A percentile compares a stretch with the other conserved stretches of the same genome.
Evolutionary conservation across 345 rosid genomes (phyloP).

Genomic region (Camelina laxa): DNA sequence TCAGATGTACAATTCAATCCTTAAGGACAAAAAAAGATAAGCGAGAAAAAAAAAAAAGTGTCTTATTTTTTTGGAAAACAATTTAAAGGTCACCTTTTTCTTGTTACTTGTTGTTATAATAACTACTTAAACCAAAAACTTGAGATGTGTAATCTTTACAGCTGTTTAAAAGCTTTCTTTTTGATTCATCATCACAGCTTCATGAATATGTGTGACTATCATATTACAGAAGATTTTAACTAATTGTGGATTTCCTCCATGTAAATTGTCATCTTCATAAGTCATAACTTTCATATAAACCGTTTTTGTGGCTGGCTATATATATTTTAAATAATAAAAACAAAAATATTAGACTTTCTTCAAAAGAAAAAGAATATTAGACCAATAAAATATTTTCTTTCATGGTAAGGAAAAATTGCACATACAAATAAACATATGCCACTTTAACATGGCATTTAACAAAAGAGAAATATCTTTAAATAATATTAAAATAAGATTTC

Average conservation of each 20-base stretch:
- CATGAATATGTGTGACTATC: neutral
- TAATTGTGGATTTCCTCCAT: conserved; percentile 1
- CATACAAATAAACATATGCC: too few species aligned
- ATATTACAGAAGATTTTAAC: neutral
- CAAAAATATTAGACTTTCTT: neutral
- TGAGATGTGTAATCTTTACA: conserved; percentile 28
- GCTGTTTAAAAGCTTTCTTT: conserved; percentile 29
- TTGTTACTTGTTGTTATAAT: neutral
- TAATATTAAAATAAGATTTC: too few species aligned
- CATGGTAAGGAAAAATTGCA: too few species aligned
- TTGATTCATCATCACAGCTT: conserved; percentile 14
- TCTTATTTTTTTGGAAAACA: neutral
- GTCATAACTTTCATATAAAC: neutral
- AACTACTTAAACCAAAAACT: conserved; percentile 22
- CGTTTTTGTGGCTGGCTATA: neutral
- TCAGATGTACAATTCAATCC: conserved; percentile 30
- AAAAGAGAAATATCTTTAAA: too few species aligned
- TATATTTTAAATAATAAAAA: neutral
- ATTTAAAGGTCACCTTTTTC: conserved; percentile 15
- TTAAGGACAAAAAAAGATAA: neutral
- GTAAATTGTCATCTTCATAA: neutral
- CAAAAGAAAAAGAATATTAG: neutral
- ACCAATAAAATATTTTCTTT: too few species aligned
- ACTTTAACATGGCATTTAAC: too few species aligned
- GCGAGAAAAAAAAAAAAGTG: neutral